These are phyloP conservation scores for Quaeritorhiza haematococci DNA, from an alignment of 371 early-diverging fungal genomes.

Conservation along the genomic window DNA sequence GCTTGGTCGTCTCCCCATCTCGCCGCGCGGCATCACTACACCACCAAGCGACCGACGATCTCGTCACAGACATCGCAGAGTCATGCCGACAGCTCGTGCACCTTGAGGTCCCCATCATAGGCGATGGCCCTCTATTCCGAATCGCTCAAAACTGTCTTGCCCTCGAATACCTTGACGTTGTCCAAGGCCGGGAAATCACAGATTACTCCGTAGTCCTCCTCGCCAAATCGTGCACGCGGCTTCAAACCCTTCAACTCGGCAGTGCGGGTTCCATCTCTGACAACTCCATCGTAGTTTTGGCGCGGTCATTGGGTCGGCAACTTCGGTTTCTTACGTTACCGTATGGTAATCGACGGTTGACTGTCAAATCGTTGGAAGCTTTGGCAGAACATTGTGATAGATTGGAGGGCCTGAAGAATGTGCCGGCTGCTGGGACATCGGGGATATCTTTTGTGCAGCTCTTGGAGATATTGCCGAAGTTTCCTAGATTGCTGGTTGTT, in stretches of 20 bases:
- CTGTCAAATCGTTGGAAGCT: conserved; percentile 4
- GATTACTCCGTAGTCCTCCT: conserved; percentile 22
- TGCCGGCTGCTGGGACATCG: conserved; percentile 11
- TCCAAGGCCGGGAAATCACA: conserved; percentile 22
- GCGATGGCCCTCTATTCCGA: conserved; percentile 11
- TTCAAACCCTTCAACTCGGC: conserved; percentile 17
- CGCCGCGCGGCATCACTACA: conserved; percentile 24
- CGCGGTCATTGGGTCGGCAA: conserved; percentile 1
- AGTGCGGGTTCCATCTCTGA: conserved; percentile 13
- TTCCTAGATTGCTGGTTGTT: conserved; percentile 4
- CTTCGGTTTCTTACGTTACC: conserved; percentile 19
- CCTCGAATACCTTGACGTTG: conserved; percentile 19
- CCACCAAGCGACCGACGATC: conserved; percentile 10
- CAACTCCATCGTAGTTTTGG: conserved; percentile 13
- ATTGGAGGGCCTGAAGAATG: conserved; percentile 8
- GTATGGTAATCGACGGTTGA: conserved; percentile 4
- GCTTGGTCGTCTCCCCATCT: conserved; percentile 15
- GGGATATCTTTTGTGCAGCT: neutral
- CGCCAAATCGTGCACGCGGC: conserved; percentile 11
- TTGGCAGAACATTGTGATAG: conserved; percentile 5
- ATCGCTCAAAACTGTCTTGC: conserved; percentile 15
- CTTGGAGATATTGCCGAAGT: conserved; percentile 5
- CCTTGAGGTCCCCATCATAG: conserved; percentile 17
- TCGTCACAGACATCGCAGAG: conserved; percentile 1
- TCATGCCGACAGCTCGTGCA: conserved; percentile 6